Conservation (phyloP, 129 eudicot genomes). For the Flaveria sonorensis region DNA sequence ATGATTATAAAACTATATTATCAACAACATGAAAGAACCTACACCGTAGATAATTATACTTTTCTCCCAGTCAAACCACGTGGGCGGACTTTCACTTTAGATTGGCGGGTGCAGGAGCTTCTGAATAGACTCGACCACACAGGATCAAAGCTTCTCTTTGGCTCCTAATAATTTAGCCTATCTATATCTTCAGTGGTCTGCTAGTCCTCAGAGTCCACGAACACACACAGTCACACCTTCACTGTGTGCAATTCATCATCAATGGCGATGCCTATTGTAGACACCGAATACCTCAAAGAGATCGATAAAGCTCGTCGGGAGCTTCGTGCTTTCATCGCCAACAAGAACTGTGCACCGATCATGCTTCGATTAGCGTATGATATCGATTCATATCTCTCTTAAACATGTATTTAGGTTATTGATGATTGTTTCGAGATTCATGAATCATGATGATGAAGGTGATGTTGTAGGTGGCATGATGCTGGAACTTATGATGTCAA, state of each 20-base stretch:
- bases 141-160: constrained; percentile 26
- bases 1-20: background rate
- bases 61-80: constrained; percentile 15
- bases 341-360: constrained; percentile 83
- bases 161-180: constrained; percentile 26
- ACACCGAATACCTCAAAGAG: constrained; percentile 75
- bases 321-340: constrained; percentile 85
- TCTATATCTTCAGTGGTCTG: constrained; percentile 32
- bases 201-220: constrained; percentile 18
- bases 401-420: constrained; percentile 5
- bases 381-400: constrained; percentile 16
- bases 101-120: constrained; percentile 1
- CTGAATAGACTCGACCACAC: constrained; percentile 26
- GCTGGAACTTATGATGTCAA: constrained; percentile 90
- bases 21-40: constrained; percentile 13
- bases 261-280: constrained; percentile 85
- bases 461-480: constrained; percentile 79
- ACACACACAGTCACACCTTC: constrained; percentile 30
- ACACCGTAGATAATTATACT: constrained; percentile 1
- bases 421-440: constrained; percentile 13
- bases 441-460: constrained; percentile 7
- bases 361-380: constrained; percentile 95
- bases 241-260: constrained; percentile 27
- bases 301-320: constrained; percentile 85
- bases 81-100: constrained; percentile 23